Conservation (phyloP, 2,329 filamentous ascomycete species). For the Phaeosphaeria sp. region DNA sequence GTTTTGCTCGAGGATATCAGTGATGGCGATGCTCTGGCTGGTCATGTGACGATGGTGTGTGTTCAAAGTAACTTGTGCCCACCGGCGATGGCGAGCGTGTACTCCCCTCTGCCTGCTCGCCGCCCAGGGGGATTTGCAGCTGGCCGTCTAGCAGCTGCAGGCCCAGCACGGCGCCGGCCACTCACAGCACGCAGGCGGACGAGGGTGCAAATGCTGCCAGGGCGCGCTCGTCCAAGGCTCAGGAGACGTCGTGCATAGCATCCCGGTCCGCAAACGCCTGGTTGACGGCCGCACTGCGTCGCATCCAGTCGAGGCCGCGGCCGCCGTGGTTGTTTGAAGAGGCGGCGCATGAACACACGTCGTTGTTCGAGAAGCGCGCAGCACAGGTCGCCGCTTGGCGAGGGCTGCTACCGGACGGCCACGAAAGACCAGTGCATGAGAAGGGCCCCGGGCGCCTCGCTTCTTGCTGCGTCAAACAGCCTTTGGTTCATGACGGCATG, state of each 20-base stretch:
- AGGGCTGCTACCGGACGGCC: slow-evolving; percentile 12
- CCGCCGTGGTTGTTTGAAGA: slow-evolving; percentile 26
- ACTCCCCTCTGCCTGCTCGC: slow-evolving; percentile 1
- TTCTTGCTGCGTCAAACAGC: slow-evolving; percentile 9
- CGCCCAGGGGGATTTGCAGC: slow-evolving; percentile 1
- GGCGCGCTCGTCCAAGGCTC: slow-evolving; percentile 23
- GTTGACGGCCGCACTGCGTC: slow-evolving; percentile 16
- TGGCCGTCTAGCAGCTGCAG: neutral
- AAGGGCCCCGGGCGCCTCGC: slow-evolving; percentile 9
- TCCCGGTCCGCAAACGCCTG: slow-evolving; percentile 30
- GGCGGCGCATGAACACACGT: slow-evolving; percentile 33
- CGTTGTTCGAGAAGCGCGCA: slow-evolving; percentile 33
- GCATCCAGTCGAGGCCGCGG: slow-evolving; percentile 9
- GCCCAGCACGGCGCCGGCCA: slow-evolving; percentile 17
- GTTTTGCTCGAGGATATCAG: neutral
- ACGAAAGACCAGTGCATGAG: slow-evolving; percentile 6
- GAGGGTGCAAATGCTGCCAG: slow-evolving; percentile 6
- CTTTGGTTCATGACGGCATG: slow-evolving; percentile 13
- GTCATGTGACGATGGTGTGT: no score
- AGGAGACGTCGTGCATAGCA: slow-evolving; percentile 27
- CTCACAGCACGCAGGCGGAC: slow-evolving; percentile 13
- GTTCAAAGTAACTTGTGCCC: no score
- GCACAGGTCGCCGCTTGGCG: slow-evolving; percentile 9
- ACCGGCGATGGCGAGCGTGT: no score
- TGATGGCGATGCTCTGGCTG: neutral